phyloP scores from a whole-genome alignment of 2,329 filamentous ascomycete genomes.

The Phaeomoniella chlamydospora region DNA sequence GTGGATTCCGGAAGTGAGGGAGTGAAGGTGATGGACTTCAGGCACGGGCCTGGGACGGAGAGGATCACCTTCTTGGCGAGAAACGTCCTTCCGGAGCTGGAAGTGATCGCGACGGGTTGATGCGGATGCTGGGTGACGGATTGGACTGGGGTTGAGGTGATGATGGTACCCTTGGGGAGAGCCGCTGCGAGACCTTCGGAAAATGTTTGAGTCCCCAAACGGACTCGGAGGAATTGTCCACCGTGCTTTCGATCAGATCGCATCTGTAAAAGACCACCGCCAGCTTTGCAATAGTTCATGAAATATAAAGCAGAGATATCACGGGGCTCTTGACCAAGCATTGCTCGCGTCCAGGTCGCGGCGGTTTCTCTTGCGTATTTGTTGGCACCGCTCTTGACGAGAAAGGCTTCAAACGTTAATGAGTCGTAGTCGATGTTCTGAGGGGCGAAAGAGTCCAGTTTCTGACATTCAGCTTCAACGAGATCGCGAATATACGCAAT shows the following conservation, averaged over 20 bases:
- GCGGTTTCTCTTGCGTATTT: neutral
- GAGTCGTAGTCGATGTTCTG: conserved; percentile 19
- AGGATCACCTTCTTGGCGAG: conserved; percentile 26
- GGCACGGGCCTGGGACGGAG: conserved; percentile 32
- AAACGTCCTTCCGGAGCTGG: neutral
- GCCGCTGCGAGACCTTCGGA: neutral
- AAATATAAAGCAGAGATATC: conserved; percentile 19
- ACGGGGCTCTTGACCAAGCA: conserved; percentile 22
- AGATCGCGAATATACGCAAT: too few species aligned
- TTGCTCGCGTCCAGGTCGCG: conserved; percentile 14
- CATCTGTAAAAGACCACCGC: neutral
- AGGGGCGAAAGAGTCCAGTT: conserved; percentile 11
- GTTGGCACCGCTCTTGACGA: conserved; percentile 13
- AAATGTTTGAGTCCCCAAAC: conserved; percentile 19
- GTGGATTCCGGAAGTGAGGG: conserved; percentile 31
- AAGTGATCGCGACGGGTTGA: neutral
- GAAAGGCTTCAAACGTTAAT: neutral
- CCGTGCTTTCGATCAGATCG: conserved; percentile 17
- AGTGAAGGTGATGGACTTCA: conserved; percentile 30
- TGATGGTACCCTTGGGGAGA: neutral
- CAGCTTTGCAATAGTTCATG: conserved; percentile 6
- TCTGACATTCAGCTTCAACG: conserved; percentile 8
- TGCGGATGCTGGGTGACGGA: neutral
- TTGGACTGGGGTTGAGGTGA: neutral
- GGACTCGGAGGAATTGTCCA: conserved; percentile 20